These are phyloP conservation scores for Lachancea sp. DNA, from an alignment of 805 yeast genomes.

Conservation along the genomic window DNA sequence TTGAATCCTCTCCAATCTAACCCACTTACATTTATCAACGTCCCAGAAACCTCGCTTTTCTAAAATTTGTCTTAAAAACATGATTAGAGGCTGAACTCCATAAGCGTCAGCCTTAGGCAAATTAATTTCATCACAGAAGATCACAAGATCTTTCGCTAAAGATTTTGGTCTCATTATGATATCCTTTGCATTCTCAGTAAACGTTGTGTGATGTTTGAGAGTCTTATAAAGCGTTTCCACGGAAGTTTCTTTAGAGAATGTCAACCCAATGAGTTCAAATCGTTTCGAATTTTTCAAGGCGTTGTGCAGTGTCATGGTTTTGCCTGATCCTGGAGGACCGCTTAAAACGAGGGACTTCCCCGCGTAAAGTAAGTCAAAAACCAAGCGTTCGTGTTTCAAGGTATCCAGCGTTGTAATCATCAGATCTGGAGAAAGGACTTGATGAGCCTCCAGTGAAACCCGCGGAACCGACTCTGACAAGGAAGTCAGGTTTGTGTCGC, in stretches of 20 bases:
- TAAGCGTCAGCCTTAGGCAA: slow-evolving; percentile 65
- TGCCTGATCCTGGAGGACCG: slow-evolving; percentile 98
- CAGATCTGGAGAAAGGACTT: slow-evolving; percentile 52
- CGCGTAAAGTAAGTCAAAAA: slow-evolving; percentile 50
- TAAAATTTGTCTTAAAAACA: slow-evolving; percentile 67
- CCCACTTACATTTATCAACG: slow-evolving; percentile 55
- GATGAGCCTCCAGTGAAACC: slow-evolving; percentile 48
- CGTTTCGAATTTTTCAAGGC: slow-evolving; percentile 54
- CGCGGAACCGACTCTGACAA: slow-evolving; percentile 38
- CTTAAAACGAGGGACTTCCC: slow-evolving; percentile 64
- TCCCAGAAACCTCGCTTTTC: slow-evolving; percentile 78
- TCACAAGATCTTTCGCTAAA: slow-evolving; percentile 63
- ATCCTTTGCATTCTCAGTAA: slow-evolving; percentile 48
- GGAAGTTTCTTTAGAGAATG: slow-evolving; percentile 76
- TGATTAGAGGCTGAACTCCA: slow-evolving; percentile 67
- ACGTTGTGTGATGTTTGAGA: slow-evolving; percentile 66
- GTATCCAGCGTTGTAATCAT: slow-evolving; percentile 82
- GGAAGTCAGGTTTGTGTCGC: slow-evolving; percentile 42
- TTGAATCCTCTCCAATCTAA: slow-evolving; percentile 55
- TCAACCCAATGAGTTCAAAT: slow-evolving; percentile 59
- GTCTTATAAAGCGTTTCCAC: slow-evolving; percentile 56
- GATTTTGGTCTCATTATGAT: slow-evolving; percentile 49
- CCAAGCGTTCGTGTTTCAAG: slow-evolving; percentile 51
- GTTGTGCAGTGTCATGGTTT: slow-evolving; percentile 81
- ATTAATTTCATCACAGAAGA: slow-evolving; percentile 90